A percentile compares a stretch with the other conserved stretches of the same genome.
phyloP scores from a whole-genome alignment of 2,329 filamentous ascomycete genomes.

The Bimuria novae-zelandiae region DNA sequence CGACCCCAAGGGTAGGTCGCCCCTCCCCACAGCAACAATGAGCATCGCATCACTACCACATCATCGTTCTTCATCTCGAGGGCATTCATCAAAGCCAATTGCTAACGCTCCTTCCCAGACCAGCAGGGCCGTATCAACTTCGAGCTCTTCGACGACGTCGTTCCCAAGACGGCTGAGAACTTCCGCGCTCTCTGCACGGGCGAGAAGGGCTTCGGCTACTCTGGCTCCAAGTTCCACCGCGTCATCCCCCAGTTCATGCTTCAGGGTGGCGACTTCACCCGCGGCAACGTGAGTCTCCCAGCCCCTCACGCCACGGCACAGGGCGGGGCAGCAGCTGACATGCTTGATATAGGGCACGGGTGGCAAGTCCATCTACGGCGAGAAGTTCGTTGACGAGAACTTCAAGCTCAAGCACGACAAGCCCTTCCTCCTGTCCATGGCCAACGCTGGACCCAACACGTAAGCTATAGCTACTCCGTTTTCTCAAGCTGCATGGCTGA shows the following conservation, averaged over 20 bases:
- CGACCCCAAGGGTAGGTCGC: slow-evolving; percentile 65
- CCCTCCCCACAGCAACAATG: slow-evolving; percentile 2
- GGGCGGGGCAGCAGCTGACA: slow-evolving; percentile 22
- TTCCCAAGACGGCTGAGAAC: slow-evolving; percentile 87
- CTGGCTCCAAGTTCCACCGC: slow-evolving; percentile 85
- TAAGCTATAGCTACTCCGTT: slow-evolving; percentile 43
- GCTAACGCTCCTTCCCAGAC: slow-evolving; percentile 52
- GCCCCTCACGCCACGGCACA: slow-evolving; percentile 3
- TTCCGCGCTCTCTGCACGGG: slow-evolving; percentile 83
- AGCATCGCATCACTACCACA: slow-evolving; percentile 12
- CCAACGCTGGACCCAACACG: slow-evolving; percentile 95
- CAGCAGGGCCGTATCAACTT: slow-evolving; percentile 84
- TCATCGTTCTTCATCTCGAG: slow-evolving; percentile 15
- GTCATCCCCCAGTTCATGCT: slow-evolving; percentile 95
- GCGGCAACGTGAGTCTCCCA: slow-evolving; percentile 73
- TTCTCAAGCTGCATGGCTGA: slow-evolving; percentile 19
- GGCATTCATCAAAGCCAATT: slow-evolving; percentile 15
- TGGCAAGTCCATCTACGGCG: slow-evolving; percentile 92
- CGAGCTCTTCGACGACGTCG: slow-evolving; percentile 81
- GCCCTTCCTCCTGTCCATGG: slow-evolving; percentile 88
- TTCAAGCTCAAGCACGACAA: slow-evolving; percentile 74
- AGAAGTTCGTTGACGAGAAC: slow-evolving; percentile 95
- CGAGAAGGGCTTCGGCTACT: slow-evolving; percentile 82
- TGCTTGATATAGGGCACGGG: slow-evolving; percentile 70
- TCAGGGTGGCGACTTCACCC: slow-evolving; percentile 94